These are phyloP conservation scores for Lentinula edodes DNA, from an alignment of 768 basidiomycete genomes.

Conservation along the genomic window DNA sequence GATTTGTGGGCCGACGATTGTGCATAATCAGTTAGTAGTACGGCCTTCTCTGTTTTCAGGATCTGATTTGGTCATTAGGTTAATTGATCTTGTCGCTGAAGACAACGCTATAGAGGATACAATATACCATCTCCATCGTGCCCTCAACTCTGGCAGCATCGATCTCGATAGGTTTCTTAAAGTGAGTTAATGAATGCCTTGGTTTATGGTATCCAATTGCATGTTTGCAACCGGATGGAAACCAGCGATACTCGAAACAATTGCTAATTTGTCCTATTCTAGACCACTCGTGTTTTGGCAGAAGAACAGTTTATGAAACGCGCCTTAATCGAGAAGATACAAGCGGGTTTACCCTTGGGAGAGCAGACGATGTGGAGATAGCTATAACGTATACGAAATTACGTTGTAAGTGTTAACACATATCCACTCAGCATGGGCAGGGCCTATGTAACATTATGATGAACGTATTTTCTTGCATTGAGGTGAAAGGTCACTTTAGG, in stretches of 20 bases:
- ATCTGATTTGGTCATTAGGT: slow-evolving; percentile 35
- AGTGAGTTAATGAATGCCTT: slow-evolving; percentile 38
- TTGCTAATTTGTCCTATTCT: slow-evolving; percentile 12
- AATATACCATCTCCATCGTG: slow-evolving; percentile 93
- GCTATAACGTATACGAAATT: neutral
- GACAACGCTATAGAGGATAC: slow-evolving; percentile 99
- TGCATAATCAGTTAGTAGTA: slow-evolving; percentile 86
- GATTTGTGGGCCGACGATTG: slow-evolving; percentile 91
- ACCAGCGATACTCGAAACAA: no score
- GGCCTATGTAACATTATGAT: no score
- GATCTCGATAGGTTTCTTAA: slow-evolving; percentile 94
- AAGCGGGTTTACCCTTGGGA: slow-evolving; percentile 2
- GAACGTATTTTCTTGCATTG: no score
- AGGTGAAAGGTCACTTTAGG: neutral
- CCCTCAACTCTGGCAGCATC: slow-evolving; percentile 84
- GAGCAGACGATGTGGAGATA: neutral
- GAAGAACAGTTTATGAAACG: slow-evolving; percentile 98
- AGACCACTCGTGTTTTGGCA: slow-evolving; percentile 83
- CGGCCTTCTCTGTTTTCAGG: slow-evolving; percentile 7
- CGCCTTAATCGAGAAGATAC: slow-evolving; percentile 64
- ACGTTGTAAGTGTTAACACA: no score
- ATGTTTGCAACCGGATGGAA: no score
- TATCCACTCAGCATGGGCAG: no score
- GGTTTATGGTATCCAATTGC: no score
- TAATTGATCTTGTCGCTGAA: slow-evolving; percentile 97